These are phyloP conservation scores for Globisporangium apiculatum DNA, from an alignment of 352 stramenopile species.

Conservation along the genomic window DNA sequence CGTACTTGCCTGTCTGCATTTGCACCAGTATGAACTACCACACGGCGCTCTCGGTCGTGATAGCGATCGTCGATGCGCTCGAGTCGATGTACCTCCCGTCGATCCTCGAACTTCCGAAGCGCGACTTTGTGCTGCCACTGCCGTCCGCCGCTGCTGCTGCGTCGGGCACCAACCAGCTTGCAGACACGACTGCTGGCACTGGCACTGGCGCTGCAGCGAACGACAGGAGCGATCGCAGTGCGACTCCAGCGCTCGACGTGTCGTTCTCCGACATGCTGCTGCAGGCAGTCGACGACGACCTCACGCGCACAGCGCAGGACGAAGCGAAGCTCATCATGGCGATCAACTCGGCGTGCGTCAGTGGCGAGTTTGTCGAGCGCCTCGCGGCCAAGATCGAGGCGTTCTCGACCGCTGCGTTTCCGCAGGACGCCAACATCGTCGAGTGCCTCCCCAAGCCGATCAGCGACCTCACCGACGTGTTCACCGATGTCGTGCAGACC, in stretches of 20 bases:
- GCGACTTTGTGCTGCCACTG: constrained; percentile 50
- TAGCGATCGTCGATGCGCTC: constrained; percentile 74
- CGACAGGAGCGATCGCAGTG: background rate
- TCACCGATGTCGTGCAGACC: constrained; percentile 64
- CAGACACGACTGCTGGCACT: background rate
- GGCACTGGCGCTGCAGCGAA: constrained; percentile 3
- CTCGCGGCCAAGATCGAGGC: constrained; percentile 57
- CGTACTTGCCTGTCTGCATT: constrained; percentile 1
- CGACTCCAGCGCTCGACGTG: constrained; percentile 18
- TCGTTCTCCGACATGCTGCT: constrained; percentile 80
- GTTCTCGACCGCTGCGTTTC: constrained; percentile 38
- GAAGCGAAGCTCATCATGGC: constrained; percentile 82
- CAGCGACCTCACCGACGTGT: constrained; percentile 56
- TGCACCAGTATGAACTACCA: constrained; percentile 66
- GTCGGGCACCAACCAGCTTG: background rate
- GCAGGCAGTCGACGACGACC: constrained; percentile 71
- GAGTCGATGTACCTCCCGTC: constrained; percentile 75
- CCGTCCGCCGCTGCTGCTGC: constrained; percentile 1
- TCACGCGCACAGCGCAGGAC: constrained; percentile 48
- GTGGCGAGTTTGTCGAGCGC: constrained; percentile 57
- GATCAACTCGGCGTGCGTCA: constrained; percentile 83
- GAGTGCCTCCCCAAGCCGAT: constrained; percentile 74
- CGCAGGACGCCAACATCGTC: constrained; percentile 43
- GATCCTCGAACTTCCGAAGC: constrained; percentile 59
- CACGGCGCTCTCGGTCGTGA: constrained; percentile 74